Evolutionary conservation across 2,329 filamentous ascomycete species (phyloP), one percentile per base, ranked within the genome.

Genomic region (Aureobasidium sp.): DNA sequence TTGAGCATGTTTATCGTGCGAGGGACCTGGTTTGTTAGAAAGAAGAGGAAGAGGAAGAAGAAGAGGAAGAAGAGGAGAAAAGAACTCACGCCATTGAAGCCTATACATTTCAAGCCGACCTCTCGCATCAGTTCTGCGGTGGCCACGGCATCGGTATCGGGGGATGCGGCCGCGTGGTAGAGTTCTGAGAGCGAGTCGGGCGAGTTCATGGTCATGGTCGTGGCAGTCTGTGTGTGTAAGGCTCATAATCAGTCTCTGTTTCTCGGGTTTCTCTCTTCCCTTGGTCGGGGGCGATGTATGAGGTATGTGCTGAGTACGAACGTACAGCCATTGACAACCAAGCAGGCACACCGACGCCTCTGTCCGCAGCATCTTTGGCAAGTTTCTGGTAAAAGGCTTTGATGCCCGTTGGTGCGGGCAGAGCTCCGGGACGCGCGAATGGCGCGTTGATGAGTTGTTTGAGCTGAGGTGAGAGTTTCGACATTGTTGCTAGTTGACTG

Each of bases 121-220:
- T 89, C 85, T 61, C 85, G 81, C 74, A 89, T 86, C 55, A 87
- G 74, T 65, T 88, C 85, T 57, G 85, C 85, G 29, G 79, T 74
- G 22, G 75, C 71, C 2, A 78, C 70, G 12, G 70, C 65, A 29
- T 70, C 19, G 55, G 65, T 17, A 54, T 59, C 37, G 16, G 56
- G 35, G 6, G 63, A 57, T 3, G 68, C 66, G 6, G 68, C 71
- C 17, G 72, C 62, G 41, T 76, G 63, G 69, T 82, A 83, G 11
- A 90, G 77, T 19, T 78, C 70, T 3, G 79, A 71, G 59, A 91
- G 79, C 3, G 86, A 85, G 54, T 86, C 84, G 21, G 88, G 88
- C 1, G 87, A 90, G 73, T 94, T 93, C 74, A 93, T 81, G 1
- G 88, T 93, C 72, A 91, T 87, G 1, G 87, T 89, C 16, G 88